phyloP scores from a whole-genome alignment of 2,329 filamentous ascomycete genomes.

The Dactylellina sp. region DNA sequence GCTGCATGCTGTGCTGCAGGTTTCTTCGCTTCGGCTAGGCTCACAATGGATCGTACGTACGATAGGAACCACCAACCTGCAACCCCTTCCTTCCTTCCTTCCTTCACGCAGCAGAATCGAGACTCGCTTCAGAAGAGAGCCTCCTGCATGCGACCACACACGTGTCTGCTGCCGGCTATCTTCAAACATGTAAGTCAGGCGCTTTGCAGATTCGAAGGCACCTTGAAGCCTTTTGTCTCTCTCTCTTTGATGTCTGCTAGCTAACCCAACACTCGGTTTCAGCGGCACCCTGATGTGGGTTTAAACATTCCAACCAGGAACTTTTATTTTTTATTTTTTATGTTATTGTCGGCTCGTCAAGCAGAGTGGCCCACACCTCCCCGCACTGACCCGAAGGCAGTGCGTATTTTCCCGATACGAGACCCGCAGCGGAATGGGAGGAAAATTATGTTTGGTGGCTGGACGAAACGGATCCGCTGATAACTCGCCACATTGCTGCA shows the following conservation, averaged over 20 bases:
- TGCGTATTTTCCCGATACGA: conserved; percentile 52
- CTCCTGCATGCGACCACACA: conserved; percentile 41
- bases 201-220: conserved; percentile 5
- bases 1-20: neutral
- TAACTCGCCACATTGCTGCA: conserved; percentile 33
- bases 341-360: no score
- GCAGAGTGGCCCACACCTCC: neutral
- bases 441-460: conserved; percentile 36
- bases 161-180: conserved; percentile 28
- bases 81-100: neutral
- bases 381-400: conserved; percentile 33
- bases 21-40: conserved; percentile 4
- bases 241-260: neutral
- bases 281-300: no score
- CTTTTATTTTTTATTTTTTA: conserved; percentile 46
- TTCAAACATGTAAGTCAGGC: conserved; percentile 20
- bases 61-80: neutral
- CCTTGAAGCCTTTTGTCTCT: neutral
- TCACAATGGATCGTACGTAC: neutral
- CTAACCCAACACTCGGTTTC: conserved; percentile 2
- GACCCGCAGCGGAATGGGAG: conserved; percentile 53
- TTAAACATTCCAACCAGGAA: conserved; percentile 20
- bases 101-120: neutral
- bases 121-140: neutral
- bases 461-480: conserved; percentile 33